phyloP scores from a whole-genome alignment of 2,329 filamentous ascomycete genomes.

The Penicillium sp. region DNA sequence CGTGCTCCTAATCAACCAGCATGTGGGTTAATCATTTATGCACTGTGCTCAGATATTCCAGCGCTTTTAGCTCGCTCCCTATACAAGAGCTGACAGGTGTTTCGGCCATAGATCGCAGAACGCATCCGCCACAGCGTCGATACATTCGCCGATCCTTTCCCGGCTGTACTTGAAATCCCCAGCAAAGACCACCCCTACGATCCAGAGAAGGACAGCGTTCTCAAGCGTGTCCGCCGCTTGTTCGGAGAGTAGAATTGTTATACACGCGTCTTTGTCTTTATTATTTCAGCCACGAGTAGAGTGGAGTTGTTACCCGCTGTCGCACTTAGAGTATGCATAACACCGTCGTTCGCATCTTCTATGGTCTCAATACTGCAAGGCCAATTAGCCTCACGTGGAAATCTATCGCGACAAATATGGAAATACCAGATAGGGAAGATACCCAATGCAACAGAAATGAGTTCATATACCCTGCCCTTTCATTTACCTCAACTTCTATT shows the following conservation, averaged over 20 bases:
- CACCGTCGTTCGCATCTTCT: conserved; percentile 3
- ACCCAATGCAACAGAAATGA: conserved; percentile 20
- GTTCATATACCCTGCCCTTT: conserved; percentile 15
- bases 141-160: conserved; percentile 89
- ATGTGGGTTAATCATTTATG: conserved; percentile 57
- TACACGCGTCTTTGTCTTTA: conserved; percentile 1
- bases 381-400: background rate
- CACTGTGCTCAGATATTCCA: background rate
- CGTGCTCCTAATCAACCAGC: conserved; percentile 95
- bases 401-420: conserved; percentile 9
- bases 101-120: conserved; percentile 71
- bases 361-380: conserved; percentile 5
- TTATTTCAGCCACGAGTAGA: conserved; percentile 4
- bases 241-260: conserved; percentile 55
- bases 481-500: background rate
- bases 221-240: conserved; percentile 77
- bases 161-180: conserved; percentile 92
- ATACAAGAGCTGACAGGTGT: background rate
- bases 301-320: conserved; percentile 3
- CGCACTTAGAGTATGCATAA: conserved; percentile 2
- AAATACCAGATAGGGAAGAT: conserved; percentile 24
- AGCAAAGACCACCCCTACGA: conserved; percentile 99
- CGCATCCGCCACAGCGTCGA: conserved; percentile 89
- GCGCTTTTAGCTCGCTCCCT: background rate
- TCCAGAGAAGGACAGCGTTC: conserved; percentile 95